Evolutionary conservation across 768 basidiomycete genomes (phyloP), one percentile per base, ranked within the genome.

Genomic region (Pisolithus albus): DNA sequence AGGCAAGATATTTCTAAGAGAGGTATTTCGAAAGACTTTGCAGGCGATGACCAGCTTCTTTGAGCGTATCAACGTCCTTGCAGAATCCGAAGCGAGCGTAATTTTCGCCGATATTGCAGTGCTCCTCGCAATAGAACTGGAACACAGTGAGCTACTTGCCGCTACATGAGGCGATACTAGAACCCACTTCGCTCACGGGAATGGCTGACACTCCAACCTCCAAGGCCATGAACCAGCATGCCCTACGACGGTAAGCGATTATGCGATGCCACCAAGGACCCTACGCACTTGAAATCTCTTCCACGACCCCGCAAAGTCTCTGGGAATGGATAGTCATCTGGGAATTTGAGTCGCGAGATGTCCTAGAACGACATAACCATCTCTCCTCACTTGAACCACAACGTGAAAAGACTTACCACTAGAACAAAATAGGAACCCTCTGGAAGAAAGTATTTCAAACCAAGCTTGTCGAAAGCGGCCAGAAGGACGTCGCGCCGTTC

Each of bases 151-250:
- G 39, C 62, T 54, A 49, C 18, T 40, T 39, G 40, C 18, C 9
- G 37, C 6, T 23, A 13, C 5, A 32, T 8, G 34, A 21, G 37
- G 11, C 11, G 6, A 19, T 34, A 11, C 43, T 16, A 45, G 18
- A n/a, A 62, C 79, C 61, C 67, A 92, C 92, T 79, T 95, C 92
- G 78, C 92, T 94, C 53, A 93, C 91, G 11, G 93, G 93, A 54
- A 97, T 96, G 6, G 88, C 83, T 30, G 92, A 94, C 19, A 97
- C 92, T 7, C 91, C 90, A 40, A 95, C 67, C 65, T 93, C 88
- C 66, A 84, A 74, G 2, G 92, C 92, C 56, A 96, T 86, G 73
- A 93, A 95, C 94, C 94, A 97, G 64, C 86, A 86, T n/a, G 87
- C 88, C 64, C 89, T 93, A 50, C 18, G 48, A 50, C 48, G 44